Evolutionary conservation across 2,329 filamentous ascomycete species (phyloP), one percentile per base, ranked within the genome.

Genomic region (Diplodia seriata): DNA sequence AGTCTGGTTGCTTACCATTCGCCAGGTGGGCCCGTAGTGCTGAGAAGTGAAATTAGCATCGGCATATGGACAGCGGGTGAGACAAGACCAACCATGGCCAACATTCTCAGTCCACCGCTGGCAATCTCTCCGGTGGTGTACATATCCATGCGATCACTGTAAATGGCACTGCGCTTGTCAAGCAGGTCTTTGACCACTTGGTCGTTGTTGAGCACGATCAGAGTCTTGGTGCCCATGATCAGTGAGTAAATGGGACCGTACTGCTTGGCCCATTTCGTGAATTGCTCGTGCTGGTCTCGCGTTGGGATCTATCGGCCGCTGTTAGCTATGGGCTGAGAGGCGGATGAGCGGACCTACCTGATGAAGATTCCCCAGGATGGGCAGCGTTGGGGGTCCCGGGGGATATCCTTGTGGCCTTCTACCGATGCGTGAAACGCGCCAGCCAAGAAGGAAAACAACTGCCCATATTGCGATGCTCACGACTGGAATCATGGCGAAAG

Each of bases 161-260:
- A 87, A 15, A 84, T 84, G 15, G 70, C 74, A 54, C 83, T 82
- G 47, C 81, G 76, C 68, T 84, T 83, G 66, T 87, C 85, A 2
- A 87, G 69, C 4, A 87, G 72, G 7, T 87, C 85, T 62, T 84
- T 85, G 38, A 86, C 79, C 0, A 79, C 80, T 63, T 78, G 69
- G 33, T 82, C 80, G 0, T 79, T 81, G 0, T 78, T 82, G 0
- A 87, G 73, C 0, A 87, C 81, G 18, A 87, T 76, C 70, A 85
- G 74, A 6, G 78, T 75, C 50, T 81, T 79, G 0, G 81, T 82
- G 0, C 85, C 85, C 0, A 86, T 75, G 1, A 85, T 84, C 2
- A 87, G 75, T 0, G 80, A 83, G 72, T 84, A 86, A 0, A 87
- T 72, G 0, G 84, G 83, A 0, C 84, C 82, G 56, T 86, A 86